A percentile compares a stretch with the other conserved stretches of the same genome.
phyloP scores from a whole-genome alignment of 2,329 filamentous ascomycete species.

The Colletotrichum caudatum region DNA sequence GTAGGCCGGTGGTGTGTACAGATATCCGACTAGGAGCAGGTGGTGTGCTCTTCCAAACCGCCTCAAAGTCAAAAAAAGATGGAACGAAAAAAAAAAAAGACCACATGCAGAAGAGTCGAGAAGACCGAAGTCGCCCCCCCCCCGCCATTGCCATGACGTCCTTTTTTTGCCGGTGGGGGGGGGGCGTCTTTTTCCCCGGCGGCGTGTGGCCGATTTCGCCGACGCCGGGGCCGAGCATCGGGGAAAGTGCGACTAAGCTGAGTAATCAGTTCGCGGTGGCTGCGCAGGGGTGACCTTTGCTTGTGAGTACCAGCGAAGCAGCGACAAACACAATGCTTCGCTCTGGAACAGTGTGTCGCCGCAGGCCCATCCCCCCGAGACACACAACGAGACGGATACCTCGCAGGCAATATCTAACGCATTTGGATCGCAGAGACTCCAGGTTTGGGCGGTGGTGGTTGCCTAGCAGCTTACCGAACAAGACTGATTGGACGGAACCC shows the following conservation, averaged over 20 bases:
- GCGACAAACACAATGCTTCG: conserved; percentile 11
- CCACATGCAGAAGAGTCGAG: background rate
- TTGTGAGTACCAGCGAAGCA: conserved; percentile 27
- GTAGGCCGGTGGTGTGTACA: conserved; percentile 13
- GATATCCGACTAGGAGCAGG: background rate
- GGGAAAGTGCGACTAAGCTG: conserved; percentile 29
- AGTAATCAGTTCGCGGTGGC: conserved; percentile 29
- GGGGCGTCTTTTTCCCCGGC: conserved; percentile 23
- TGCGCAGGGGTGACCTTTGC: conserved; percentile 25
- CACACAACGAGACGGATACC: background rate
- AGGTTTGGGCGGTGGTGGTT: conserved; percentile 22
- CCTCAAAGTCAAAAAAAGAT: conserved; percentile 3
- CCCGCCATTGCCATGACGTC: conserved; percentile 36
- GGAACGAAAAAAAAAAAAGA: conserved; percentile 8
- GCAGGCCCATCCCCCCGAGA: conserved; percentile 23
- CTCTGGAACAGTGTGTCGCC: background rate
- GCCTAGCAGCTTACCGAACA: conserved; percentile 2
- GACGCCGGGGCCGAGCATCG: conserved; percentile 40
- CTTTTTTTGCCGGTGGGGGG: conserved; percentile 27
- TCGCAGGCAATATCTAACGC: background rate
- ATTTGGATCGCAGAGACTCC: background rate
- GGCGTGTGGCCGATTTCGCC: conserved; percentile 39
- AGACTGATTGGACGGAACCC: conserved; percentile 27
- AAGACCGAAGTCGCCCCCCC: conserved; percentile 12
- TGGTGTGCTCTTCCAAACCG: conserved; percentile 5